Evolutionary conservation across 1,284 basidiomycete species (phyloP).

Genomic region (Anthracocystis setariae): DNA sequence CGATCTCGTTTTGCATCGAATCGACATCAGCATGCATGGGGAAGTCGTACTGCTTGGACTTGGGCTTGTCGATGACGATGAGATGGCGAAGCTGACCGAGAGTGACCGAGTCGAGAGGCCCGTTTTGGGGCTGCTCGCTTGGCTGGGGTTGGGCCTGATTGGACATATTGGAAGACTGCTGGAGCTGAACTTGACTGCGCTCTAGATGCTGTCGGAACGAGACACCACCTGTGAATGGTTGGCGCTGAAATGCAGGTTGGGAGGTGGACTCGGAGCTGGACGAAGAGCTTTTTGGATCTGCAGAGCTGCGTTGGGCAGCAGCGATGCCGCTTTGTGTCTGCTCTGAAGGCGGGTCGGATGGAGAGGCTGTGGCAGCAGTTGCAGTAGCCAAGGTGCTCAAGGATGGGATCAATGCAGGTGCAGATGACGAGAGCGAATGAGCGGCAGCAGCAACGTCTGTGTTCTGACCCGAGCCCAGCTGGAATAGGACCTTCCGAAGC

Average conservation of each 20-base stretch:
- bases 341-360: neutral
- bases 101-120: slow-evolving; percentile 54
- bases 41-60: slow-evolving; percentile 54
- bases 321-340: neutral
- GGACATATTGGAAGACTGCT: slow-evolving; percentile 23
- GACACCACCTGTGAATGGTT: slow-evolving; percentile 15
- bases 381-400: neutral
- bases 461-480: slow-evolving; percentile 40
- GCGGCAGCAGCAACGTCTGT: slow-evolving; percentile 29
- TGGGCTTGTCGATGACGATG: slow-evolving; percentile 47
- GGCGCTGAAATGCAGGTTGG: slow-evolving; percentile 6
- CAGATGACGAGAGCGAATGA: slow-evolving; percentile 13
- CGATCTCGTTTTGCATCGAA: slow-evolving; percentile 91
- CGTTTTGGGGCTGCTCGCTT: slow-evolving; percentile 12
- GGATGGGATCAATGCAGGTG: slow-evolving; percentile 1
- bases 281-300: neutral
- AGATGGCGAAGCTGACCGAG: slow-evolving; percentile 54
- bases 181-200: slow-evolving; percentile 24
- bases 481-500: slow-evolving; percentile 46
- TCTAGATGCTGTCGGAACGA: slow-evolving; percentile 41
- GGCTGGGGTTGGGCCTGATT: slow-evolving; percentile 18
- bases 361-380: neutral
- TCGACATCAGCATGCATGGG: slow-evolving; percentile 78
- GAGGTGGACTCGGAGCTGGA: slow-evolving; percentile 3
- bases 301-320: neutral